A percentile compares a stretch with the other conserved stretches of the same genome.
These are phyloP conservation scores for Ceratocystiopsis sp. DNA, from an alignment of 2,329 filamentous ascomycete species.

Conservation along the genomic window DNA sequence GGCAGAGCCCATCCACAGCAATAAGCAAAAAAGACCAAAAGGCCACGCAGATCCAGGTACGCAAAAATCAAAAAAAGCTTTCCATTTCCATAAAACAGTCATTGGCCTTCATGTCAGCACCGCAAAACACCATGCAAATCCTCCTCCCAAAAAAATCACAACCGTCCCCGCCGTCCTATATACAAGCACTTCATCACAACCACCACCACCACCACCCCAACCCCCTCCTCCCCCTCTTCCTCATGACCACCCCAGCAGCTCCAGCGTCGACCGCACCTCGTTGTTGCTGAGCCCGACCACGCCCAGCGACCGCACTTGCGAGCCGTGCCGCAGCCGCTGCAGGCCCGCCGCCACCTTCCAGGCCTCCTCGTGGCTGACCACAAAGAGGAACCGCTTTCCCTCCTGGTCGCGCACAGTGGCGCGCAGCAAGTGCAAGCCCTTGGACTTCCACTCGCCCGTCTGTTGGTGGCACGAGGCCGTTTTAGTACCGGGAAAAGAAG, in stretches of 20 bases:
- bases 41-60: too few relatives aligned
- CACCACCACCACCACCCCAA: too few relatives aligned
- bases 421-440: constrained; percentile 43
- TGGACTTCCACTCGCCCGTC: constrained; percentile 36
- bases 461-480: constrained; percentile 12
- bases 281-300: constrained; percentile 36
- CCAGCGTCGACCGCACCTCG: constrained; percentile 38
- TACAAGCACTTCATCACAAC: too few relatives aligned
- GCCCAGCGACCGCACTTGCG: constrained; percentile 41
- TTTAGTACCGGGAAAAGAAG: constrained; percentile 19
- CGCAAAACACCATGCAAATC: too few relatives aligned
- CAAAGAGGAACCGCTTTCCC: constrained; percentile 47
- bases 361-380: constrained; percentile 45
- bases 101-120: too few relatives aligned
- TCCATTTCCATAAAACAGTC: too few relatives aligned
- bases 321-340: constrained; percentile 41
- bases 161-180: too few relatives aligned
- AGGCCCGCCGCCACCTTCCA: constrained; percentile 51
- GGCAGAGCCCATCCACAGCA: too few relatives aligned
- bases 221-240: background rate
- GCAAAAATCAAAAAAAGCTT: too few relatives aligned
- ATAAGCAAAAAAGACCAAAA: too few relatives aligned
- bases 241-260: constrained; percentile 37
- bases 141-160: too few relatives aligned
- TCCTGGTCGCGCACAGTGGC: constrained; percentile 49